Conservation (phyloP, 805 yeast genomes). For the Sugiyamaella americana region DNA sequence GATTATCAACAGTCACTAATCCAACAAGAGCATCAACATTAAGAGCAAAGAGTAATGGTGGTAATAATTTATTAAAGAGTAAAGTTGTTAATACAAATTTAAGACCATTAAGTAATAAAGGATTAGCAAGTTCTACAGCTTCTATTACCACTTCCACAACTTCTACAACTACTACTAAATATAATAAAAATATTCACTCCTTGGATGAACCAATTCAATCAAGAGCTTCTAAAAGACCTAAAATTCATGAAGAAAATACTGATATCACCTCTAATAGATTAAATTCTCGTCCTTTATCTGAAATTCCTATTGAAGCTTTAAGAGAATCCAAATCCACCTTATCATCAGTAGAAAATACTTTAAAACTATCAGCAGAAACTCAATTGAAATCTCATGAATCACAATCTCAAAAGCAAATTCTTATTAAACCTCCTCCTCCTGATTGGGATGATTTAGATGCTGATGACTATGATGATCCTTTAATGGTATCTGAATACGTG, state of each 20-base stretch:
- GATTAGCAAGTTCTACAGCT: not conserved
- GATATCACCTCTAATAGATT: not conserved
- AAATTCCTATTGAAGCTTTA: not conserved
- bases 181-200: not conserved
- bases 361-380: constrained; percentile 5
- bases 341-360: not conserved
- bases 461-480: constrained; percentile 38
- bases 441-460: constrained; percentile 31
- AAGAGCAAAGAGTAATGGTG: not conserved
- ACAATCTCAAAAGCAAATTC: not conserved
- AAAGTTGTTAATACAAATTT: not conserved
- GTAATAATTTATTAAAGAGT: not conserved
- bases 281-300: not conserved
- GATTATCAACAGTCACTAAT: not conserved
- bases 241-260: not conserved
- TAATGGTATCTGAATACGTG: constrained; percentile 92
- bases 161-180: not conserved
- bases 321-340: not conserved
- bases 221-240: not conserved
- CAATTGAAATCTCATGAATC: not conserved
- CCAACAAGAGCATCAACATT: not conserved
- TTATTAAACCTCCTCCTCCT: not conserved
- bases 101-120: not conserved
- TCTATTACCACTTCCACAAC: not conserved
- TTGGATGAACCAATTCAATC: not conserved